phyloP scores from a whole-genome alignment of 1,284 basidiomycete species.

The Fomes fomentarius region DNA sequence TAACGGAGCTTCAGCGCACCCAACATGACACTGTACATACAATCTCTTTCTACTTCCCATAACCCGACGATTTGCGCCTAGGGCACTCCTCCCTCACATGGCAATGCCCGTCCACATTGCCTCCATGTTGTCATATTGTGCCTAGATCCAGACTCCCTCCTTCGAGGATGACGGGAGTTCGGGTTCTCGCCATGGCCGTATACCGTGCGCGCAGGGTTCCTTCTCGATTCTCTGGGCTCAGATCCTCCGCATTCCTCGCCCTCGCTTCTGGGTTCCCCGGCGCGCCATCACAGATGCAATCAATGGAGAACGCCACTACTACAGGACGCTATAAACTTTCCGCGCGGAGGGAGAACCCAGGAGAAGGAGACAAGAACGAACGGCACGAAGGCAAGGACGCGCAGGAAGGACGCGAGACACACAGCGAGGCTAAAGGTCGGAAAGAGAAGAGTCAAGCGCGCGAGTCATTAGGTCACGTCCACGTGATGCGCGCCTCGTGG shows the following conservation, averaged over 20 bases:
- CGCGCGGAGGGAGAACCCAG: neutral
- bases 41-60: too few relatives aligned
- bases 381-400: neutral
- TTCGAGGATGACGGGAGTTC: neutral
- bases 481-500: conserved; percentile 18
- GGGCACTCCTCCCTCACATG: too few relatives aligned
- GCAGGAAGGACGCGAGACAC: neutral
- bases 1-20: too few relatives aligned
- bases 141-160: too few relatives aligned
- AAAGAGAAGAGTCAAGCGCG: too few relatives aligned
- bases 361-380: neutral
- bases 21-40: too few relatives aligned
- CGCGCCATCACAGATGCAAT: neutral
- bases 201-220: too few relatives aligned
- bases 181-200: neutral
- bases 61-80: too few relatives aligned
- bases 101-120: too few relatives aligned
- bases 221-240: conserved; percentile 1
- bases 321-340: too few relatives aligned
- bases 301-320: too few relatives aligned
- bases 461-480: conserved; percentile 18
- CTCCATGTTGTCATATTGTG: too few relatives aligned
- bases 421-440: neutral
- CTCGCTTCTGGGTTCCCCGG: neutral
- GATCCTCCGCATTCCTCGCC: neutral